Evolutionary conservation across 164 flowering plant genomes (phyloP), one percentile per base, ranked within the genome.

Genomic region (Pachysandra terminalis): DNA sequence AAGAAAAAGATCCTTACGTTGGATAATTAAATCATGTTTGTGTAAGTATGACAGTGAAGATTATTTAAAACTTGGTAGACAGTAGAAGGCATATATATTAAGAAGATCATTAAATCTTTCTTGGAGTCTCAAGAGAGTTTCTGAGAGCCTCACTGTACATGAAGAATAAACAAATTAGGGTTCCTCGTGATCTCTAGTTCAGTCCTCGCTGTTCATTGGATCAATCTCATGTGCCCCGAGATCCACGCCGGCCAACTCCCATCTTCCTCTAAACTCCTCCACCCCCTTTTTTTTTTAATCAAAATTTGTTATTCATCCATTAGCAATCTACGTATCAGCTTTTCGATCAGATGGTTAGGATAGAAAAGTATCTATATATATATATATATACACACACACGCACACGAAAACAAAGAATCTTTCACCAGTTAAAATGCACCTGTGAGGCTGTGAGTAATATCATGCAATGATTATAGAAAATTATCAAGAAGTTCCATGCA

Each of bases 161-260:
- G 73, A 45, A 19, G 65, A 59, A 23, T 59, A 64, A 63, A 68
- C n/a, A 73, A 73, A 73, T 68, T 64, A 60, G 69, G 52, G 49
- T 22, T 59, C 72, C 72, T 68, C 69, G 62, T 68, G 69, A 59
- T 21, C 59, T 53, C 3, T 16, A 25, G 68, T 63, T 56, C 75
- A 35, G 68, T 69, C 72, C 69, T 27, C 19, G 69, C 69, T 74
- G 77, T 64, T 59, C 65, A 68, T 57, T 64, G 57, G 66, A 73
- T 49, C 45, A 51, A 64, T 24, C 62, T 74, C 77, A 74, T 68
- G 77, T 69, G 77, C n/a, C 41, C 77, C 72, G 66, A 51, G 65
- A 74, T 68, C 48, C 64, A 59, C 71, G 71, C 71, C 26, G 61
- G 49, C 14, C 53, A 45, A 28, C 32, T 32, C 37, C 48, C 13